Evolutionary conservation across 768 basidiomycete species (phyloP), one percentile per base, ranked within the genome.

Genomic region (Russula dissimulans): DNA sequence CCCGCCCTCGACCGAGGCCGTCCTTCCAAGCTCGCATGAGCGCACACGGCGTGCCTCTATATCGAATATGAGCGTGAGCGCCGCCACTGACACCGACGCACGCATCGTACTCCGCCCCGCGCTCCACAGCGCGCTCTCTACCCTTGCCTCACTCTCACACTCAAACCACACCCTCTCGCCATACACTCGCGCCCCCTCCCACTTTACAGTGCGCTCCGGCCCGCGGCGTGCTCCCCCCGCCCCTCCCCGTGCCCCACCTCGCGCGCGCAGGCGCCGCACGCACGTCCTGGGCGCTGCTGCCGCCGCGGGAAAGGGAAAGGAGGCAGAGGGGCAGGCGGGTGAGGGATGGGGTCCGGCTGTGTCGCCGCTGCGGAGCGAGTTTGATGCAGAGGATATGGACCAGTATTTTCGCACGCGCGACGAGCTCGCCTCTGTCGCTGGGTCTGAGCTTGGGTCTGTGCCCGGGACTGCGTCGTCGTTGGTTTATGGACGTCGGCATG

Each of bases 81-180:
- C 70, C 5, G 61, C 68, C n/a, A 68, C 71, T 3, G 70, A 70
- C 29, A 73, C 76, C 1, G 67, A 69, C n/a, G 59, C 65, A 45
- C 64, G 70, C 1, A 85, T 87, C 65, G 71, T 84, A 17, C 79
- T 90, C 52, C 81, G 82, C 14, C 86, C 87, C 0, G 74, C 79
- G 0, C 70, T 83, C 12, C 87, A 85, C 73, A 85, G 86, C 64
- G 84, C 86, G 5, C 78, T 95, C 22, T 90, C 88, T 57, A 91
- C 95, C 63, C 76, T 98, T 10, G 87, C 91, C 17, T 90, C 89
- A 4, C 82, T 99, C 48, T 86, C 84, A 18, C 80, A 86, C 66
- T 93, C 92, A 1, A 92, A 97, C 68, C 95, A 97, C 68, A 99
- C 95, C 0, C 76, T 99, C 3, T 92, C 89, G 0, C 95, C 95